A percentile compares a stretch with the other conserved stretches of the same genome.
Conservation (phyloP, 2,329 filamentous ascomycete genomes). For the Trichoderma cornu-damae region DNA sequence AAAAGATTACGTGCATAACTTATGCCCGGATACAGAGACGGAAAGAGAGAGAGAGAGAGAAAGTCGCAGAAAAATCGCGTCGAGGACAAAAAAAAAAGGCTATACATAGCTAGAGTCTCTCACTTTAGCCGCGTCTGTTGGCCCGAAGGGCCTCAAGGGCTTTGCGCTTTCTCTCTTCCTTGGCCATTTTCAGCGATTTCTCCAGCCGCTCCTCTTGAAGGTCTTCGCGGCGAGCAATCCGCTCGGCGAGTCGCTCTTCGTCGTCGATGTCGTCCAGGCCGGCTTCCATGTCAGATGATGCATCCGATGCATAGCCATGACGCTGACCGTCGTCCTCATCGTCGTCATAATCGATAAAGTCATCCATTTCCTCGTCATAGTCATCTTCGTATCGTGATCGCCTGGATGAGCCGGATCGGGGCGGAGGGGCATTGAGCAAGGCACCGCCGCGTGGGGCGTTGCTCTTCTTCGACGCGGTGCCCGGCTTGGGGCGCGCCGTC, state of each 20-base stretch:
- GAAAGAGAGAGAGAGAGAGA: too few species aligned
- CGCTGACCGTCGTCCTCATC: slow-evolving; percentile 46
- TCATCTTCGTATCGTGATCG: slow-evolving; percentile 49
- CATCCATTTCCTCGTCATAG: slow-evolving; percentile 58
- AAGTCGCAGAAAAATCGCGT: background rate
- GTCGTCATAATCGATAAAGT: slow-evolving; percentile 58
- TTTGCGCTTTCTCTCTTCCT: slow-evolving; percentile 50
- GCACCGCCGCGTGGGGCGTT: slow-evolving; percentile 38
- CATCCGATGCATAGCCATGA: slow-evolving; percentile 58
- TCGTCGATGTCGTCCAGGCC: slow-evolving; percentile 67
- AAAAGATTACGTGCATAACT: background rate
- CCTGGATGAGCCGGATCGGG: slow-evolving; percentile 29
- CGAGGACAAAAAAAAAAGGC: background rate
- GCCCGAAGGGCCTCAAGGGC: slow-evolving; percentile 35
- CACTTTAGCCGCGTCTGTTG: slow-evolving; percentile 27
- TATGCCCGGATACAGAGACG: background rate
- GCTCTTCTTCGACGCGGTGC: slow-evolving; percentile 31
- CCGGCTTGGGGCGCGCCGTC: slow-evolving; percentile 55
- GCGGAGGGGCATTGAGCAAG: slow-evolving; percentile 33
- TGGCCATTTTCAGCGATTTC: slow-evolving; percentile 55
- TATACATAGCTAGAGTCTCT: too few species aligned
- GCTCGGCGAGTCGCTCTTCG: slow-evolving; percentile 61
- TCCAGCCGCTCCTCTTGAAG: slow-evolving; percentile 59
- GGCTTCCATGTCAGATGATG: slow-evolving; percentile 73
- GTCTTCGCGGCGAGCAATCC: slow-evolving; percentile 63